A percentile compares a stretch with the other conserved stretches of the same genome.
These are phyloP conservation scores for Skeletonema grethae DNA, from an alignment of 108 stramenopile genomes.

Conservation along the genomic window DNA sequence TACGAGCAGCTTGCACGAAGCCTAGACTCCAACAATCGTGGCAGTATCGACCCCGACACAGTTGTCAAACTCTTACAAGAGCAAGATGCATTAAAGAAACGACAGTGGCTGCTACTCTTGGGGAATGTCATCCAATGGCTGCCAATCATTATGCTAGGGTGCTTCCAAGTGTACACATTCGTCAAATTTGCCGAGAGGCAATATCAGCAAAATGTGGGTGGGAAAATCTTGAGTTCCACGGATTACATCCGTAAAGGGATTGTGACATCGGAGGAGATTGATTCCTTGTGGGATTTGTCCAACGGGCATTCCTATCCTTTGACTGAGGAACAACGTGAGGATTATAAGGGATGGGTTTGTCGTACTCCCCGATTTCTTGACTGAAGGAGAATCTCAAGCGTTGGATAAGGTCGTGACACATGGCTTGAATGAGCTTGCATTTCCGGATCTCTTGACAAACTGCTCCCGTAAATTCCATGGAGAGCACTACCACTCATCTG, in stretches of 20 bases:
- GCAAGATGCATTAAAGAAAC: background rate
- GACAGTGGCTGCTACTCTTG: background rate
- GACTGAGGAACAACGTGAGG: background rate
- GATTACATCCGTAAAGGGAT: background rate
- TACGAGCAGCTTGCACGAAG: background rate
- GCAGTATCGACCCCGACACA: background rate
- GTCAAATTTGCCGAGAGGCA: background rate
- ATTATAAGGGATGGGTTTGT: constrained; percentile 3
- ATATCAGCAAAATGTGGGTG: constrained; percentile 9
- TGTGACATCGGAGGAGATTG: background rate
- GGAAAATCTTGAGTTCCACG: background rate
- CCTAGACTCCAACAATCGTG: background rate
- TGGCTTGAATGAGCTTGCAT: constrained; percentile 4
- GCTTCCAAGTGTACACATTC: background rate
- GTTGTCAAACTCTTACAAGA: background rate
- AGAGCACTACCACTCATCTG: background rate
- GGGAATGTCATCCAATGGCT: constrained; percentile 1
- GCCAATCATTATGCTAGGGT: background rate
- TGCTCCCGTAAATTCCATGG: constrained; percentile 5
- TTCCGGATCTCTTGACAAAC: background rate
- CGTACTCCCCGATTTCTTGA: background rate
- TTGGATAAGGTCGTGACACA: constrained; percentile 1
- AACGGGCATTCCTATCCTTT: background rate
- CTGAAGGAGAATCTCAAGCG: background rate
- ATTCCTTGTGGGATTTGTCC: background rate